Evolutionary conservation across 2,329 filamentous ascomycete species (phyloP).

Genomic region (Fusarium austroafricanum): DNA sequence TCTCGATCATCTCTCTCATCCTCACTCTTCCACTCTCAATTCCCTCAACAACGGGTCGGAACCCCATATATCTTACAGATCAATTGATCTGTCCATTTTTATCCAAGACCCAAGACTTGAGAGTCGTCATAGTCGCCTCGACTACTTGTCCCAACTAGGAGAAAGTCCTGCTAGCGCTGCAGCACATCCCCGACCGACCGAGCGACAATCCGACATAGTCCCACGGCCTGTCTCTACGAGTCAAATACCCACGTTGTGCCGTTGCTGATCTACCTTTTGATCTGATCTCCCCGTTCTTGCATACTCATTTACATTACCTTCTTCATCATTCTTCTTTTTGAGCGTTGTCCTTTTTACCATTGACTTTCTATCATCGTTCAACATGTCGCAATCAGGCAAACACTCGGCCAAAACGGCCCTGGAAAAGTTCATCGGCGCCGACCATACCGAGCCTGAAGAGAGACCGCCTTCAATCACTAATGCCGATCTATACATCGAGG

Average conservation of each 20-base stretch:
- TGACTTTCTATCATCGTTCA: background rate
- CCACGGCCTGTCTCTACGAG: slow-evolving; percentile 19
- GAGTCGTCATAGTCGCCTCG: slow-evolving; percentile 32
- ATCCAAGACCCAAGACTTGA: slow-evolving; percentile 10
- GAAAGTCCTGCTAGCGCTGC: slow-evolving; percentile 36
- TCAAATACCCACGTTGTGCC: slow-evolving; percentile 32
- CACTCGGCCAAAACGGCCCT: slow-evolving; percentile 42
- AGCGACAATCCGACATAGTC: slow-evolving; percentile 43
- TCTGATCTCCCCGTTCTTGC: slow-evolving; percentile 33
- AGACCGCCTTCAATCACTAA: slow-evolving; percentile 52
- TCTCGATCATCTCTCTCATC: slow-evolving; percentile 4
- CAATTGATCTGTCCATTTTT: slow-evolving; percentile 21
- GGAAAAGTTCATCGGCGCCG: slow-evolving; percentile 51
- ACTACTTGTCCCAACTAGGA: slow-evolving; percentile 41
- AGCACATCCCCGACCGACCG: slow-evolving; percentile 43
- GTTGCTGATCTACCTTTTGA: slow-evolving; percentile 14
- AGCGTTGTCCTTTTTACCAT: slow-evolving; percentile 9
- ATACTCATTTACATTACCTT: background rate
- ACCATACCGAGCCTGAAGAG: slow-evolving; percentile 49
- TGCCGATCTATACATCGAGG: slow-evolving; percentile 54
- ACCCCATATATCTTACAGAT: slow-evolving; percentile 26
- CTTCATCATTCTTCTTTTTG: background rate
- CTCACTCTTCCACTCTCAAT: slow-evolving; percentile 16
- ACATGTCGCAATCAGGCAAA: slow-evolving; percentile 39
- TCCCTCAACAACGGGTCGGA: slow-evolving; percentile 11